Evolutionary conservation across 2,329 filamentous ascomycete species (phyloP).

Genomic region (Fusarium tuaranense): DNA sequence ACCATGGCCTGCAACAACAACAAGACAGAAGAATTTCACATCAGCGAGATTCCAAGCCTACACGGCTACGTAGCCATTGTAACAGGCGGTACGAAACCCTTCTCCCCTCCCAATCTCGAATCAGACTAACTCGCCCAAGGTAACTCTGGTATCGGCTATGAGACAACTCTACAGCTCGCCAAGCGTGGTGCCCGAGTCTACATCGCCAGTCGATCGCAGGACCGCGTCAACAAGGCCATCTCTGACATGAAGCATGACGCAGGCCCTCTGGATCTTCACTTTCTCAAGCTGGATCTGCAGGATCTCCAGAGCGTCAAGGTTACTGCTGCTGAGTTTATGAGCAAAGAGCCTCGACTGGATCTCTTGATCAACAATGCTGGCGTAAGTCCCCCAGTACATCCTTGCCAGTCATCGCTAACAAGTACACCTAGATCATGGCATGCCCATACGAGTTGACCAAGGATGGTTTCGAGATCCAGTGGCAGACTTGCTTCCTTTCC

Average conservation of each 20-base stretch:
- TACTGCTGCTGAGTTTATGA: conserved; percentile 28
- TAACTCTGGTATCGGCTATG: conserved; percentile 40
- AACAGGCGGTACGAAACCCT: conserved; percentile 29
- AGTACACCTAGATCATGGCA: conserved; percentile 43
- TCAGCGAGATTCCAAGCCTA: conserved; percentile 36
- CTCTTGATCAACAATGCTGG: conserved; percentile 41
- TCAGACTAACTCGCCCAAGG: neutral
- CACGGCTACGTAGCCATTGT: conserved; percentile 38
- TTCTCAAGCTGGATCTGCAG: conserved; percentile 37
- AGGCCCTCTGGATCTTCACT: conserved; percentile 32
- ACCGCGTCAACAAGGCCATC: conserved; percentile 37
- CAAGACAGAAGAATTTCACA: conserved; percentile 19
- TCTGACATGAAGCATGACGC: conserved; percentile 23
- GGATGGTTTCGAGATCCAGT: conserved; percentile 39
- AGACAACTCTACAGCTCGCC: conserved; percentile 38
- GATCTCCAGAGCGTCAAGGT: conserved; percentile 36
- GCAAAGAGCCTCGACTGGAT: conserved; percentile 33
- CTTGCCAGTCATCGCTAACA: too few species aligned
- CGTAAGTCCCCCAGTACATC: too few species aligned
- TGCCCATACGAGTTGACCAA: conserved; percentile 34
- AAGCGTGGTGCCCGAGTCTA: conserved; percentile 35
- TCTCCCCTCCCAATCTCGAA: rapidly evolving
- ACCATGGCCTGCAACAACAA: conserved; percentile 16
- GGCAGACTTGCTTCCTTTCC: conserved; percentile 39
- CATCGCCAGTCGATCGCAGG: conserved; percentile 37